Conservation (phyloP, 148 eudicot species). For the Amaranthus palmeri region DNA sequence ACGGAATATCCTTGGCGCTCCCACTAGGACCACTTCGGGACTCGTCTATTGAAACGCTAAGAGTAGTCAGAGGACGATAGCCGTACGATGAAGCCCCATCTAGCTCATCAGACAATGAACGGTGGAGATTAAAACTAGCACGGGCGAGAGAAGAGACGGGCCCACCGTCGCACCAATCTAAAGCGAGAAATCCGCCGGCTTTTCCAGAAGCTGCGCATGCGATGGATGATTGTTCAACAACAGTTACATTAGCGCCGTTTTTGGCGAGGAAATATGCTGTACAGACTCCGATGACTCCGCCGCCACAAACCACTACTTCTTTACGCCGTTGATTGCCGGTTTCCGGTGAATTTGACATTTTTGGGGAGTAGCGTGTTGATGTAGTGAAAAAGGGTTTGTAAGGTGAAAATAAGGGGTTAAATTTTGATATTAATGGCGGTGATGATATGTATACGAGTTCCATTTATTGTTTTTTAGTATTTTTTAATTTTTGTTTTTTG, state of each 20-base stretch:
- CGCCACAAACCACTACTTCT: constrained; percentile 75
- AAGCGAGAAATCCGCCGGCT: constrained; percentile 83
- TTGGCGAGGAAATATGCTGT: constrained; percentile 73
- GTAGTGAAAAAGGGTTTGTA: not conserved
- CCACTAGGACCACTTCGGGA: not conserved
- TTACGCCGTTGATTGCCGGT: constrained; percentile 25
- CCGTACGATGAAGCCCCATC: constrained; percentile 65
- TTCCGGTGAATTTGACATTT: constrained; percentile 17
- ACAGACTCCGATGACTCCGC: constrained; percentile 93
- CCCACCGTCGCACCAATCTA: constrained; percentile 77
- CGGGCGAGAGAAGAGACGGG: constrained; percentile 69
- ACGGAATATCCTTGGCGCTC: constrained; percentile 24
- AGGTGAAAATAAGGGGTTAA: not conserved
- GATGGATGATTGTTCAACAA: constrained; percentile 64
- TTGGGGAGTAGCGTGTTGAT: constrained; percentile 12
- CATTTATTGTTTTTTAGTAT: not conserved
- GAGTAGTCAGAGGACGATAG: constrained; percentile 58
- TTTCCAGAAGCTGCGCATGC: constrained; percentile 95
- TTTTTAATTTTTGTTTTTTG: not conserved
- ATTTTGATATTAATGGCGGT: not conserved
- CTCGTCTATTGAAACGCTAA: constrained; percentile 54
- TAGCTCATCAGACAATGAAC: constrained; percentile 51
- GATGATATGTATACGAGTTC: not conserved
- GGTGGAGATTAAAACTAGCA: constrained; percentile 48
- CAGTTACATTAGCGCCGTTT: constrained; percentile 59